Conservation (phyloP, 331 rosid genomes). For the Malus hybrid region DNA sequence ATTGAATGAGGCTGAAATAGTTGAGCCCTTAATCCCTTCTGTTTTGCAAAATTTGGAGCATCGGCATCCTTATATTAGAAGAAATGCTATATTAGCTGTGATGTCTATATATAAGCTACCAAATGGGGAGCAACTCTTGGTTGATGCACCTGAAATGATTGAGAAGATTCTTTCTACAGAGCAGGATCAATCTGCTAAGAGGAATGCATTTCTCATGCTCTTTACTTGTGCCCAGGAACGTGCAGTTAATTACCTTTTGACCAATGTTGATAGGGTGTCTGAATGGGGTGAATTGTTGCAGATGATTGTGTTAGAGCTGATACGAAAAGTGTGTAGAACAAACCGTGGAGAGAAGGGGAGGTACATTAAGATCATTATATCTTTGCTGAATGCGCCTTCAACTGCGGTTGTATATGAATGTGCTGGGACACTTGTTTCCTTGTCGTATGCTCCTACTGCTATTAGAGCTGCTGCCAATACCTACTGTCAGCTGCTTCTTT, state of each 20-base stretch:
- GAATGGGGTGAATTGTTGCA: slow-evolving; percentile 29
- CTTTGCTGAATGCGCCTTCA: slow-evolving; percentile 16
- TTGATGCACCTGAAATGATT: slow-evolving; percentile 27
- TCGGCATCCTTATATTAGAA: slow-evolving; percentile 19
- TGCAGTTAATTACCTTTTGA: slow-evolving; percentile 19
- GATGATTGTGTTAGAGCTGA: slow-evolving; percentile 25
- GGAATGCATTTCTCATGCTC: slow-evolving; percentile 28
- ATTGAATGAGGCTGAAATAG: slow-evolving; percentile 17
- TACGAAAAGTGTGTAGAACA: slow-evolving; percentile 20
- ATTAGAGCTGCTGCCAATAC: slow-evolving; percentile 26
- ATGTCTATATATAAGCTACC: slow-evolving; percentile 26
- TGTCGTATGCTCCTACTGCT: slow-evolving; percentile 28
- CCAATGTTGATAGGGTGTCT: slow-evolving; percentile 8
- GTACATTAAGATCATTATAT: slow-evolving; percentile 26
- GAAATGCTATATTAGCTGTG: slow-evolving; percentile 22
- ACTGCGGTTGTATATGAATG: slow-evolving; percentile 25
- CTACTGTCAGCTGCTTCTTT: slow-evolving; percentile 27
- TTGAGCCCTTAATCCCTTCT: slow-evolving; percentile 27
- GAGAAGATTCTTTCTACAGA: slow-evolving; percentile 19
- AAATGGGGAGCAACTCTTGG: slow-evolving; percentile 18
- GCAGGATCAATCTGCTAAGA: slow-evolving; percentile 22
- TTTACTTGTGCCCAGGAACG: slow-evolving; percentile 26
- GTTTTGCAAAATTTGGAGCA: slow-evolving; percentile 22
- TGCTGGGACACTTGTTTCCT: slow-evolving; percentile 24
- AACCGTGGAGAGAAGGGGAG: slow-evolving; percentile 25